Evolutionary conservation across 1,139 yeast species (phyloP).

Genomic region (Sugiyamaella castrensis): DNA sequence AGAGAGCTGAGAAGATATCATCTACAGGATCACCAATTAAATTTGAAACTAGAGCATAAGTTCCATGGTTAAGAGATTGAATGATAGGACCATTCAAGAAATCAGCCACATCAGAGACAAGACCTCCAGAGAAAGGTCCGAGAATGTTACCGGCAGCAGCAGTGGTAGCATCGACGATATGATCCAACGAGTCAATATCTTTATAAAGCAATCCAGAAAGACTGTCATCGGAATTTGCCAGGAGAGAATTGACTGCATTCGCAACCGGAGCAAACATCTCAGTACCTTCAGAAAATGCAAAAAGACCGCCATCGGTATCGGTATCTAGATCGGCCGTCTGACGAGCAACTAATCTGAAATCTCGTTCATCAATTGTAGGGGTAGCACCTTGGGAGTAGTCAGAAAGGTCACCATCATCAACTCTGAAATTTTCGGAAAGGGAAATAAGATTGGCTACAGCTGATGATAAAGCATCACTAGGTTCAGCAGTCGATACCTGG

Average conservation of each 20-base stretch:
- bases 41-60: slow-evolving; percentile 13
- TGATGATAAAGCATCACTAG: too few species aligned
- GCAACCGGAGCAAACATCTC: slow-evolving; percentile 16
- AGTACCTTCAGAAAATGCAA: slow-evolving; percentile 12
- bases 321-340: slow-evolving; percentile 16
- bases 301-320: slow-evolving; percentile 8
- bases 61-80: slow-evolving; percentile 20
- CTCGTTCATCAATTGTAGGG: background rate
- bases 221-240: slow-evolving; percentile 11
- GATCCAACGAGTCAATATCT: slow-evolving; percentile 14
- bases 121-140: slow-evolving; percentile 8
- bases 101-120: slow-evolving; percentile 14
- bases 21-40: slow-evolving; percentile 17
- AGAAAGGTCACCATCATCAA: background rate
- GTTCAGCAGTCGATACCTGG: background rate
- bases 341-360: slow-evolving; percentile 1
- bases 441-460: slow-evolving; percentile 5
- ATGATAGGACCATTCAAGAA: slow-evolving; percentile 20
- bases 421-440: slow-evolving; percentile 8
- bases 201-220: slow-evolving; percentile 11
- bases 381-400: background rate
- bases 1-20: background rate
- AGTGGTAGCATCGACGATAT: slow-evolving; percentile 11
- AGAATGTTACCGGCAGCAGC: slow-evolving; percentile 9
- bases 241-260: slow-evolving; percentile 4